Evolutionary conservation across 371 early-diverging fungal genomes (phyloP).

Genomic region (Rhizopus stolonifer): DNA sequence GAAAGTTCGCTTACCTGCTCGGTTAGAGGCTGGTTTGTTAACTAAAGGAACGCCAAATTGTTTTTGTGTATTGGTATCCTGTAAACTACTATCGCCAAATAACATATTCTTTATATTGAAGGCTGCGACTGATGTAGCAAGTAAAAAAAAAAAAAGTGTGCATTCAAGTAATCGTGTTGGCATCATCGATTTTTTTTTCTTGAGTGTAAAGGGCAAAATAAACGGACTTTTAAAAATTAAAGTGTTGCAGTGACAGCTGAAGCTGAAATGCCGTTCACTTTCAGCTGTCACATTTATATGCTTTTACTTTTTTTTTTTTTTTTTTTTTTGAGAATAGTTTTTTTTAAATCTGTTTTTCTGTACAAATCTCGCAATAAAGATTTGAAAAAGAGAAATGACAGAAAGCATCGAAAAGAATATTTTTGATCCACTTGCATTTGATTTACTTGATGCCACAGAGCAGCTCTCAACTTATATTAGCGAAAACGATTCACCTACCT

Average conservation of each 20-base stretch:
- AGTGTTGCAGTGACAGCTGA: neutral
- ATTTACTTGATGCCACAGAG: conserved; percentile 26
- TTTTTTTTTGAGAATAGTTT: neutral
- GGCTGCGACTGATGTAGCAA: neutral
- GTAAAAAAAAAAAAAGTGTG: neutral
- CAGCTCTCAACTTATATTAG: conserved; percentile 20
- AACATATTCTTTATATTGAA: neutral
- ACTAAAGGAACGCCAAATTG: too few relatives aligned
- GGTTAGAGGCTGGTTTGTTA: too few relatives aligned
- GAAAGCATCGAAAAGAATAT: conserved; percentile 11
- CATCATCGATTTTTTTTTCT: neutral
- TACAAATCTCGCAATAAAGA: too few relatives aligned
- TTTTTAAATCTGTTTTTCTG: too few relatives aligned
- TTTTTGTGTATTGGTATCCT: too few relatives aligned
- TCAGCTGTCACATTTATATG: conserved; percentile 1
- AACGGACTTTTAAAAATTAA: neutral
- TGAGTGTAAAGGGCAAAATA: neutral
- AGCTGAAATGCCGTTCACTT: neutral
- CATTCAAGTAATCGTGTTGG: neutral
- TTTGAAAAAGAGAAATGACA: conserved; percentile 3
- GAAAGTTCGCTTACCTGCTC: too few relatives aligned
- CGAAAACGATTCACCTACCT: conserved; percentile 7
- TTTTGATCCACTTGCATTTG: conserved; percentile 39
- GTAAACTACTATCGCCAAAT: too few relatives aligned
- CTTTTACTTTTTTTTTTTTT: neutral